These are phyloP conservation scores for Trifolium pratense DNA, from an alignment of 306 rosid genomes.

Conservation along the genomic window DNA sequence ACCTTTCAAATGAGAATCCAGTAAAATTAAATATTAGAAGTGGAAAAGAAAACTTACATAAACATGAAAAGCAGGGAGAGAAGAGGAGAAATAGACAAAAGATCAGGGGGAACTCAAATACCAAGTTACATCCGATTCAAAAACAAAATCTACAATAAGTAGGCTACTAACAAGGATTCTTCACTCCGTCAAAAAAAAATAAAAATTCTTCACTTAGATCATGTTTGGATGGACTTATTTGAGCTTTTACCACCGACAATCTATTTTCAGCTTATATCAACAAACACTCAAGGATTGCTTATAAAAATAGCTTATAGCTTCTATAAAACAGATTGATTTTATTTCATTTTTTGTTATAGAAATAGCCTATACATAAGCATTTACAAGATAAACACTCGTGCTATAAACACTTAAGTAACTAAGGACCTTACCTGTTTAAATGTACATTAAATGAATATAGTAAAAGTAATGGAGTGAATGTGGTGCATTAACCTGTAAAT, in stretches of 20 bases:
- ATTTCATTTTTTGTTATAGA: no score
- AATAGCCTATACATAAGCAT: not conserved
- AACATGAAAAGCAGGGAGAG: conserved; percentile 19
- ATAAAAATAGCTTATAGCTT: not conserved
- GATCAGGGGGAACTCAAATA: not conserved
- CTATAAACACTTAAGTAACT: not conserved
- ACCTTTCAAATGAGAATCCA: conserved; percentile 62
- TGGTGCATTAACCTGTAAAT: no score
- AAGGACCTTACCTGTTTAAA: not conserved
- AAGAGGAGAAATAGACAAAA: conserved; percentile 7
- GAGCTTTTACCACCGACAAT: not conserved
- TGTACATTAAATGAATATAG: no score
- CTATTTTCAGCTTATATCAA: not conserved
- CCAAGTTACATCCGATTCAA: not conserved
- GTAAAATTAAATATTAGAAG: not conserved
- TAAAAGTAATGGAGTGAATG: no score
- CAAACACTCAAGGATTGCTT: not conserved
- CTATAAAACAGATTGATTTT: not conserved
- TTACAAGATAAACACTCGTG: not conserved
- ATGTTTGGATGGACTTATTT: no score
- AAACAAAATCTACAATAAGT: conserved; percentile 1
- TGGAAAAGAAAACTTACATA: not conserved
- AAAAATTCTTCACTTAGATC: not conserved
- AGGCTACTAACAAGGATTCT: not conserved
- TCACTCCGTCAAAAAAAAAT: no score